These are phyloP conservation scores for Teunomyces atbi DNA, from an alignment of 805 yeast genomes.

Conservation along the genomic window DNA sequence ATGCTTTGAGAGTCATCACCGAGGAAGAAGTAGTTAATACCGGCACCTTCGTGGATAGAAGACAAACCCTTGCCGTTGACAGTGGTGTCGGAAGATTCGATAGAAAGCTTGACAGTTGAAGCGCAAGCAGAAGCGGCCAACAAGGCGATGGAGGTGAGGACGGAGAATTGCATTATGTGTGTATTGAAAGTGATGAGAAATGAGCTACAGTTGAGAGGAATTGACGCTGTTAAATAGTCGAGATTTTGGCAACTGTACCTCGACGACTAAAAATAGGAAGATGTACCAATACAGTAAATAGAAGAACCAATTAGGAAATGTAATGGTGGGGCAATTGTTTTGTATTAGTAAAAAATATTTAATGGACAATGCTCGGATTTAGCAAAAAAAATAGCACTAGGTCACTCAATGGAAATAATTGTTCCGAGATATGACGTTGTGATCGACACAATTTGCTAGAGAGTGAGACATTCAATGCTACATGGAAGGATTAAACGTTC, in stretches of 20 bases:
- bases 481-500: too few species aligned
- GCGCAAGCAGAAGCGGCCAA: slow-evolving; percentile 6
- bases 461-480: too few species aligned
- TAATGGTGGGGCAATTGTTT: not conserved
- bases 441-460: too few species aligned
- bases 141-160: slow-evolving; percentile 7
- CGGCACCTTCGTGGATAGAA: slow-evolving; percentile 44
- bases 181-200: too few species aligned
- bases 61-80: slow-evolving; percentile 8
- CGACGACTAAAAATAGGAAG: not conserved
- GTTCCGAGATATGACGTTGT: too few species aligned
- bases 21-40: slow-evolving; percentile 37
- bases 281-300: not conserved
- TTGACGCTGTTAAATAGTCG: too few species aligned
- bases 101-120: slow-evolving; percentile 5
- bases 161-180: slow-evolving; percentile 6
- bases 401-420: too few species aligned
- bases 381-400: too few species aligned
- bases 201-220: too few species aligned
- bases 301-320: not conserved
- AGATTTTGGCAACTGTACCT: too few species aligned
- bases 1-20: slow-evolving; percentile 18
- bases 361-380: too few species aligned
- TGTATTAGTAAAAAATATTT: not conserved
- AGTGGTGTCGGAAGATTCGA: slow-evolving; percentile 1